Evolutionary conservation across 2,329 filamentous ascomycete genomes (phyloP).

Genomic region (Ampelomyces quisqualis): DNA sequence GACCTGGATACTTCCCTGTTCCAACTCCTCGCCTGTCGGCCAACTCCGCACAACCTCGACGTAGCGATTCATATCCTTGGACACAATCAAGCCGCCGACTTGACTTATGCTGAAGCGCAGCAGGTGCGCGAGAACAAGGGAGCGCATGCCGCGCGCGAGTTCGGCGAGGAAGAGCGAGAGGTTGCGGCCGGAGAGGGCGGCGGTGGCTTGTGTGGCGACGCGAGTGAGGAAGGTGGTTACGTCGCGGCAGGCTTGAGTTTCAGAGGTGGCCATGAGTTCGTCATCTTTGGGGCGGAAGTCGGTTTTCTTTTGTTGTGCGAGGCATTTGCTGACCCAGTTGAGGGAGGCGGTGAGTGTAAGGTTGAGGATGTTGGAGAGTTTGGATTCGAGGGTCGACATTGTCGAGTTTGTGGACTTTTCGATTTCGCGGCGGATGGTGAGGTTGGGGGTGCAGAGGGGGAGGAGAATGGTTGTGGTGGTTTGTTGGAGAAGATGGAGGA

Average conservation of each 20-base stretch:
- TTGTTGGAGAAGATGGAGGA: constrained; percentile 89
- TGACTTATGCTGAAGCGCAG: constrained; percentile 92
- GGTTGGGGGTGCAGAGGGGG: constrained; percentile 82
- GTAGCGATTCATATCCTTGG: constrained; percentile 94
- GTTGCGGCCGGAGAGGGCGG: constrained; percentile 79
- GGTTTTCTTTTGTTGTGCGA: constrained; percentile 78
- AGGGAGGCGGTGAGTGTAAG: constrained; percentile 71
- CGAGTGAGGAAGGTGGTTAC: constrained; percentile 78
- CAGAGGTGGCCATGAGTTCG: constrained; percentile 35
- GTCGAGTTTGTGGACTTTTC: constrained; percentile 76
- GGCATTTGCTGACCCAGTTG: constrained; percentile 71
- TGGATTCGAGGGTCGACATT: constrained; percentile 78
- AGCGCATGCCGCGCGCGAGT: constrained; percentile 74
- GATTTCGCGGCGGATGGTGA: constrained; percentile 86
- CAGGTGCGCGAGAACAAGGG: constrained; percentile 85
- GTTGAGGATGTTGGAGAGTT: constrained; percentile 71
- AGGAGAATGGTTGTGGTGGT: constrained; percentile 90
- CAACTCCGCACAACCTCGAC: constrained; percentile 81
- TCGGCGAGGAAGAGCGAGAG: constrained; percentile 80
- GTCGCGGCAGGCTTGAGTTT: constrained; percentile 80
- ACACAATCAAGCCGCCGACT: constrained; percentile 90
- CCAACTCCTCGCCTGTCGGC: constrained; percentile 63
- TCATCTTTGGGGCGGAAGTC: constrained; percentile 88
- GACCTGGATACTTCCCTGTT: constrained; percentile 67
- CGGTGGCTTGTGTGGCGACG: constrained; percentile 62